Evolutionary conservation across 1,284 basidiomycete genomes (phyloP), one percentile per base, ranked within the genome.

Genomic region (Malassezia cuniculi): DNA sequence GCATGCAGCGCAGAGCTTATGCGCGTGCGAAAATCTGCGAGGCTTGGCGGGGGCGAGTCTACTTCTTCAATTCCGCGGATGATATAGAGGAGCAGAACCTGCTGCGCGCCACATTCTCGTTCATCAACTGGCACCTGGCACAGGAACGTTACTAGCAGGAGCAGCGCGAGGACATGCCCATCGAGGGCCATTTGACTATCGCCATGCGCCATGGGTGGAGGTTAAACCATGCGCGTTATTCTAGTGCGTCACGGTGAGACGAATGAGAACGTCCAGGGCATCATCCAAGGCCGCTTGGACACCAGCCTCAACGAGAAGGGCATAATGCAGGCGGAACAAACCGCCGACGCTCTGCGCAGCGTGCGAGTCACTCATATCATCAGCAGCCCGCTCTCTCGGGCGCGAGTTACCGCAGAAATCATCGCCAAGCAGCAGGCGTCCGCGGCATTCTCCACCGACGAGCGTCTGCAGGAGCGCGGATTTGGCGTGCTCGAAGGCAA

Each of bases 201-300:
- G 14, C 16, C 25, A 18, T 24, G 33, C 27, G 36, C 25, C 39
- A 41, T 41, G 6, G 32, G 29, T 7, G 31, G 10, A 10, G 15
- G 31, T 10, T 32, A 7, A 14, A 10, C 16, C 8, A 11, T 15
- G 24, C 54, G 57, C 8, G 36, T 65, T 3, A 36, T 64, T 21
- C 41, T 66, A 25, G 48, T 64, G 22, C 51, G 61, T 4, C 63
- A 64, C 38, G 61, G 61, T 24, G 63, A 66, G 36, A 66, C 63
- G 26, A 42, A 54, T 25, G 50, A 58, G 16, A 66, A 66, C 32
- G 63, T 62, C 3, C 24, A 34, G 26, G 34, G 59, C 17, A 58
- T 64, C 48, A 57, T 66, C 19, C 63, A 66, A 34, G 63, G 63
- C 7, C 63, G 62, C 31, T 50, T 64, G 16, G 63, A 66, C 27